phyloP scores from a whole-genome alignment of 108 stramenopile species.

The Cyclotella cryptica region DNA sequence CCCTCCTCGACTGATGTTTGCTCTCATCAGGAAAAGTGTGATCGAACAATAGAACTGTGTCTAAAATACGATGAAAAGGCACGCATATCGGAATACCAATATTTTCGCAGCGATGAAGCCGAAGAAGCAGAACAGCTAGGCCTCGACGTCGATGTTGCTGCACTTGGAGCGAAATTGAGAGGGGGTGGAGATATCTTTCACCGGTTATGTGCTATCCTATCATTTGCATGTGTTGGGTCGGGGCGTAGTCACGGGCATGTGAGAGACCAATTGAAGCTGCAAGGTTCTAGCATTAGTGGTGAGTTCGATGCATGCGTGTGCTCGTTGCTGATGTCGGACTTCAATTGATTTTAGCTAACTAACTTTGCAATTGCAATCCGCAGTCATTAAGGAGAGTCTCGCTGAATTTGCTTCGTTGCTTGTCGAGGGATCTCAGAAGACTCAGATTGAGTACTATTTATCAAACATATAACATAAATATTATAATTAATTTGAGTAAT shows the following conservation, averaged over 20 bases:
- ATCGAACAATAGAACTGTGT: slow-evolving; percentile 77
- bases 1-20: no score
- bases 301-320: not conserved
- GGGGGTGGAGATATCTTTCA: slow-evolving; percentile 85
- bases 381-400: slow-evolving; percentile 49
- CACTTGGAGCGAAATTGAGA: slow-evolving; percentile 74
- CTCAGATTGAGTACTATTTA: slow-evolving; percentile 51
- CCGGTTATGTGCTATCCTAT: slow-evolving; percentile 72
- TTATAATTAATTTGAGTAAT: not conserved
- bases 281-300: slow-evolving; percentile 72
- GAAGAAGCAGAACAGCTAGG: slow-evolving; percentile 61
- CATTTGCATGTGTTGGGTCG: slow-evolving; percentile 67
- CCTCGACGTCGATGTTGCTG: slow-evolving; percentile 64
- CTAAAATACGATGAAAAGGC: slow-evolving; percentile 74
- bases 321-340: not conserved
- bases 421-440: slow-evolving; percentile 40
- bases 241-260: slow-evolving; percentile 77
- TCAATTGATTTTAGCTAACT: not conserved
- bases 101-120: slow-evolving; percentile 65
- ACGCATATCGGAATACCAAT: slow-evolving; percentile 79
- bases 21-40: slow-evolving; percentile 62
- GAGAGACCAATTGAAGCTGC: slow-evolving; percentile 58
- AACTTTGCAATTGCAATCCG: not conserved
- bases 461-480: slow-evolving; percentile 26
- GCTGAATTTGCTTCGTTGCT: slow-evolving; percentile 46